Conservation (phyloP, 305 asterid species). For the Fraxinus paxiana region DNA sequence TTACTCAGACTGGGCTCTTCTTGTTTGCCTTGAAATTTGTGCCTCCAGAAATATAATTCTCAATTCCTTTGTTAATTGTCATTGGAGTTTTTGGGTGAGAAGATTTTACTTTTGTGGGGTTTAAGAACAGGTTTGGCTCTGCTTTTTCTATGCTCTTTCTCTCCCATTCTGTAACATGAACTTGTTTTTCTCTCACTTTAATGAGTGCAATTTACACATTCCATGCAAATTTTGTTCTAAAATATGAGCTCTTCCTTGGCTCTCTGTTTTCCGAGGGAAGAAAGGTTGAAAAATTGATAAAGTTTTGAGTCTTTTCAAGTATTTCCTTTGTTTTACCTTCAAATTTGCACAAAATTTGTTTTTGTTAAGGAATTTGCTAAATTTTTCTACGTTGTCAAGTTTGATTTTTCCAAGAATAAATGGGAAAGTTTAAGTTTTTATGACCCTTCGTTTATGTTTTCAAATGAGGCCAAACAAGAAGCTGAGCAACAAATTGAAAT, state of each 20-base stretch:
- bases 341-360: background rate
- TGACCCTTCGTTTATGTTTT: background rate
- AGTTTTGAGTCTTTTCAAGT: background rate
- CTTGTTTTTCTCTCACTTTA: background rate
- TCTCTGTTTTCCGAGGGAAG: background rate
- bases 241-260: background rate
- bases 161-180: background rate
- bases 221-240: background rate
- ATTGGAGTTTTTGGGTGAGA: background rate
- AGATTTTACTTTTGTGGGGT: background rate
- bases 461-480: background rate
- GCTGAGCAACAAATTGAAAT: background rate
- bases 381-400: background rate
- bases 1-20: background rate
- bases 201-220: background rate
- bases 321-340: background rate
- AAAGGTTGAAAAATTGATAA: background rate
- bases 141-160: background rate
- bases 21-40: background rate
- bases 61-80: background rate
- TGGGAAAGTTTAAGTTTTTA: constrained; percentile 5
- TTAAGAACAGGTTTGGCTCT: background rate
- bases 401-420: background rate
- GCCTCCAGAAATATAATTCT: background rate
- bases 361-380: background rate